Conservation (phyloP, 139 green algal genomes). For the Eudorina sp. region DNA sequence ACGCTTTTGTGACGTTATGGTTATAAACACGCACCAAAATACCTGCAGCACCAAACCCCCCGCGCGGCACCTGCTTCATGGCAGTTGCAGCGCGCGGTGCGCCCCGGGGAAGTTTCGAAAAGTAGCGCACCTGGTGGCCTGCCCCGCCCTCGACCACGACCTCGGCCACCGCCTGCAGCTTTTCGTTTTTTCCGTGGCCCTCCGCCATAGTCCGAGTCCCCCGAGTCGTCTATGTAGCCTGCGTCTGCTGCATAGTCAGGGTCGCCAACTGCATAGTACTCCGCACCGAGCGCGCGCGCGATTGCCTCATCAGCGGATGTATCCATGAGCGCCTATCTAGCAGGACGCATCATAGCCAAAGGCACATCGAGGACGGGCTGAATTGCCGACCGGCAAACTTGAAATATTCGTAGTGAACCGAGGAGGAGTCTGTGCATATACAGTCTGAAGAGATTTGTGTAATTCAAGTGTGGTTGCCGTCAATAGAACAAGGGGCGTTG, state of each 20-base stretch:
- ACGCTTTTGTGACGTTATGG: too few relatives aligned
- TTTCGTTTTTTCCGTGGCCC: not conserved
- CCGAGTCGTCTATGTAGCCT: conserved; percentile 30
- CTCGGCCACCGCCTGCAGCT: not conserved
- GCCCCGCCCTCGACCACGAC: conserved; percentile 30
- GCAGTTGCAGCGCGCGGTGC: not conserved
- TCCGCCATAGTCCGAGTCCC: conserved; percentile 36
- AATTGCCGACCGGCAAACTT: too few relatives aligned
- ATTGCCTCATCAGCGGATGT: conserved; percentile 25
- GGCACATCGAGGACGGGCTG: not conserved
- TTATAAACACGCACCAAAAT: too few relatives aligned
- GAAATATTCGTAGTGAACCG: too few relatives aligned
- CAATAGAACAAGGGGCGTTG: too few relatives aligned
- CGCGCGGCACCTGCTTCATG: too few relatives aligned
- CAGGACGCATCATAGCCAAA: not conserved
- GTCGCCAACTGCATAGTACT: conserved; percentile 9
- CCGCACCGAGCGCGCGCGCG: conserved; percentile 4
- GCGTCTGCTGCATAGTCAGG: conserved; percentile 7
- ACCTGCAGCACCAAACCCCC: too few relatives aligned
- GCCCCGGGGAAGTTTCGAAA: conserved; percentile 23
- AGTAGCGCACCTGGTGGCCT: conserved; percentile 11
- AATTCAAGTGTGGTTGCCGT: too few relatives aligned
- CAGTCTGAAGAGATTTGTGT: too few relatives aligned
- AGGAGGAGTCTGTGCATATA: too few relatives aligned
- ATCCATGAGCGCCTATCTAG: conserved; percentile 33